Evolutionary conservation across 495 filamentous ascomycete genomes (phyloP).

Genomic region (Aspergillus bertholletiae): DNA sequence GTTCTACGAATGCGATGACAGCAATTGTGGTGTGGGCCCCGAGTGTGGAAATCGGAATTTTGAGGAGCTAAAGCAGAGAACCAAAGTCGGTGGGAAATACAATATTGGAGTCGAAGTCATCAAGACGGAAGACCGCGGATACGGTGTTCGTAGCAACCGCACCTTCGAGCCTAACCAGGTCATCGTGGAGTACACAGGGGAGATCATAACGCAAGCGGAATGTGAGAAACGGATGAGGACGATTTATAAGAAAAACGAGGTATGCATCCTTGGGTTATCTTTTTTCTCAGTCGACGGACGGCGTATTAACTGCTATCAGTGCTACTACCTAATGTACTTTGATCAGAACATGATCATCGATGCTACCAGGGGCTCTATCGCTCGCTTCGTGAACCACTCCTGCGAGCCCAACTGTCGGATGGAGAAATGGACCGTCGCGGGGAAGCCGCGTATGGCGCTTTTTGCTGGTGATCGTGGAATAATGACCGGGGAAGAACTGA

Average conservation of each 20-base stretch:
- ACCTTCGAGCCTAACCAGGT: slow-evolving; percentile 87
- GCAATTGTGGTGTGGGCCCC: slow-evolving; percentile 75
- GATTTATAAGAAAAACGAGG: slow-evolving; percentile 87
- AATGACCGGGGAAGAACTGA: slow-evolving; percentile 91
- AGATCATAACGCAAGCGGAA: slow-evolving; percentile 92
- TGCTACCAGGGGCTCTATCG: slow-evolving; percentile 90
- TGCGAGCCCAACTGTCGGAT: slow-evolving; percentile 97
- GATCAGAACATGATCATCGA: slow-evolving; percentile 99
- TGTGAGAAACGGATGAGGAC: slow-evolving; percentile 90
- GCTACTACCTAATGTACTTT: slow-evolving; percentile 97
- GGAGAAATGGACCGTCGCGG: slow-evolving; percentile 95
- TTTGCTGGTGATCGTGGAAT: slow-evolving; percentile 89
- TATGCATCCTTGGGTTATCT: slow-evolving; percentile 34
- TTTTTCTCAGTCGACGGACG: neutral
- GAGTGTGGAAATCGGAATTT: slow-evolving; percentile 86
- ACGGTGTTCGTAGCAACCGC: slow-evolving; percentile 85
- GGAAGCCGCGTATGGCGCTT: slow-evolving; percentile 93
- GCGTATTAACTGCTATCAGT: slow-evolving; percentile 43
- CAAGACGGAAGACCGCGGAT: slow-evolving; percentile 84
- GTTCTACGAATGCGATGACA: slow-evolving; percentile 93
- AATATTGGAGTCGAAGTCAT: slow-evolving; percentile 91
- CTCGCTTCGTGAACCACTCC: slow-evolving; percentile 96
- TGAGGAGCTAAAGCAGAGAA: slow-evolving; percentile 69
- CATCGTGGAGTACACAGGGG: slow-evolving; percentile 96
- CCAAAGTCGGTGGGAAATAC: slow-evolving; percentile 75